Evolutionary conservation across 345 rosid genomes (phyloP), one percentile per base, ranked within the genome.

Genomic region (Melaleuca quinquenervia): DNA sequence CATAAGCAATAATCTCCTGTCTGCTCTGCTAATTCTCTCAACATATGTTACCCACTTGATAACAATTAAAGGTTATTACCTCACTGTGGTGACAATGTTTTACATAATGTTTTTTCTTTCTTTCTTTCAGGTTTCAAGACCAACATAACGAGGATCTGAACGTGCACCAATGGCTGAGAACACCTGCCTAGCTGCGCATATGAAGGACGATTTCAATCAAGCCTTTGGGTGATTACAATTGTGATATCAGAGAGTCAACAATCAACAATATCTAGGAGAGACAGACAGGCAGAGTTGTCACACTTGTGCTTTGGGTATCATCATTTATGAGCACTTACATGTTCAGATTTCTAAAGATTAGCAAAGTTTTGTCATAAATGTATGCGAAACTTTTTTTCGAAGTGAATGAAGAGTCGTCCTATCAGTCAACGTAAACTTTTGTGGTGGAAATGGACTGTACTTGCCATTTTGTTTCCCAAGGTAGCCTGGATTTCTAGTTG

Each of bases 51-150:
- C 44, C 80, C 26, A 36, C 22, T 70, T 36, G 36, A 18, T 20
- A 36, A 32, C 18, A 70, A 70, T 70, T 70, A 48, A 12, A 12
- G 26, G 48, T 36, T 32, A 41, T 18, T 36, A 36, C 80, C 80
- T 32, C 48, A 70, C 26, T 36, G 27, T 21, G 52, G 15, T 22
- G 27, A 26, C 75, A 14, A 20, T 84, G 32, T 54, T 32, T 54
- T 36, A 83, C 74, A 54, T 22, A 24, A 49, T 44, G 12, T 62
- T 45, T 62, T n/a, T 27, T 60, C 36, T 76, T 56, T 82, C 83
- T 82, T 87, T 50, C 18, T 87, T 90, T 62, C 96, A 95, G 99
- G 96, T 96, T 92, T 91, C 96, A 84, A 95, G 95, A 92, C 88
- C 91, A 86, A 90, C 94, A 89, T 95, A 90, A 92, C 88, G 85